Base-by-base conservation (phyloP, 371 early-diverging fungal species). In the Apophysomyces trapeziformis region DNA sequence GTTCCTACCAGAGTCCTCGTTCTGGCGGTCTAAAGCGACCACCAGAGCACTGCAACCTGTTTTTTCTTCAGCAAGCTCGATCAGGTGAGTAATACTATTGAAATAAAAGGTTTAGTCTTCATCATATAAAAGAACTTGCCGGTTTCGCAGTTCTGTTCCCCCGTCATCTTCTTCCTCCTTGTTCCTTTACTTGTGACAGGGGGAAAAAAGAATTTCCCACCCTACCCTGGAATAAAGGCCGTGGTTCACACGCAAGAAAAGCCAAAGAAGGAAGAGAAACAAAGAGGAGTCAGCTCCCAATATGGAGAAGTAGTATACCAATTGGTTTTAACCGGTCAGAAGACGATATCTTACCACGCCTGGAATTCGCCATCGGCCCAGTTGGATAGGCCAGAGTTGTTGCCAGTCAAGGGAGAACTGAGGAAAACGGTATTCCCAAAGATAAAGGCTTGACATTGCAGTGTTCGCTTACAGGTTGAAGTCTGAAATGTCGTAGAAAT, bases 51-150 rank as follows among this genome's bases (percentile, higher is more conserved):
- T 54, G 38, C 83, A 83, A 32, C 75, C 78, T 35, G 83, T 79
- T 38, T 74, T 76, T 67, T 78, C 80, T 65, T 83, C 83, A n/a
- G 80, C 83, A 6, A 79, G 63, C 61, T 83, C 83, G 62, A 83
- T 78, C 47, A 79, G 59, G 58, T 75, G 78, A 32, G 74, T 79
- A 41, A 83, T 73, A 63, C 83, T 82, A 70, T 35, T 16, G 63
- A 18, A 58, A 46, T 9, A 61, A 1, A 1, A 7, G 16, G 35
- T 50, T 50, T 50, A 50, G 54, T 50, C 8, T n/a, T 21, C 16
- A 26, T 50, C 54, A 50, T 50, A 11, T 50, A 50, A 50, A 50
- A 26, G 32, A 26, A 61, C 44, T 43, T 16, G 38, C 39, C 18
- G 41, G 26, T 41, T 26, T 60, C 43, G 38, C 60, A 60, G 8